These are phyloP conservation scores for Aspergillus udagawae DNA, from an alignment of 2,329 filamentous ascomycete species.

Conservation along the genomic window DNA sequence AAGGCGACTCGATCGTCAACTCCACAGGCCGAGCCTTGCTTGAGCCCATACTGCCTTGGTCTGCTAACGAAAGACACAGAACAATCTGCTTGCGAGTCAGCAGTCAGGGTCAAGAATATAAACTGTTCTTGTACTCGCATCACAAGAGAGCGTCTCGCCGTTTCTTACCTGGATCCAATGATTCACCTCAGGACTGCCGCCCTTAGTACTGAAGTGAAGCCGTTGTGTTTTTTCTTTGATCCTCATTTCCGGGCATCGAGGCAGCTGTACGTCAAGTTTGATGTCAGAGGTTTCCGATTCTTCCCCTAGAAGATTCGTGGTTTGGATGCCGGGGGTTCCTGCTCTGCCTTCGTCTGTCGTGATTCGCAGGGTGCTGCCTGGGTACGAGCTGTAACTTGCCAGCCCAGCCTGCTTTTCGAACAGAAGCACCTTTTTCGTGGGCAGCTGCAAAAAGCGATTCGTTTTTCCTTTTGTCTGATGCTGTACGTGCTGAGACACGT, in stretches of 20 bases:
- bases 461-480: constrained; percentile 79
- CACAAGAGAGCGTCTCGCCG: no score
- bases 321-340: constrained; percentile 54
- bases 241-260: constrained; percentile 79
- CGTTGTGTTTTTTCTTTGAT: constrained; percentile 63
- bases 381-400: constrained; percentile 67
- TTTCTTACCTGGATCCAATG: constrained; percentile 85
- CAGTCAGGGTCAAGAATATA: background rate
- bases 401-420: constrained; percentile 85
- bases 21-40: constrained; percentile 83
- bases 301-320: constrained; percentile 75
- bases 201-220: constrained; percentile 86
- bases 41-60: constrained; percentile 64
- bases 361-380: constrained; percentile 71
- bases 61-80: constrained; percentile 81
- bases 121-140: background rate
- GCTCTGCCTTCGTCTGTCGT: constrained; percentile 75
- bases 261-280: constrained; percentile 88
- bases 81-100: constrained; percentile 61
- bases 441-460: constrained; percentile 78
- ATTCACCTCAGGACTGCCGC: constrained; percentile 87
- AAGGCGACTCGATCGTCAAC: constrained; percentile 92
- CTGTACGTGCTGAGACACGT: constrained; percentile 83
- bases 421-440: constrained; percentile 75
- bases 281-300: constrained; percentile 87